These are phyloP conservation scores for Pseudocercospora fuligena DNA, from an alignment of 2,329 filamentous ascomycete genomes.

Conservation along the genomic window DNA sequence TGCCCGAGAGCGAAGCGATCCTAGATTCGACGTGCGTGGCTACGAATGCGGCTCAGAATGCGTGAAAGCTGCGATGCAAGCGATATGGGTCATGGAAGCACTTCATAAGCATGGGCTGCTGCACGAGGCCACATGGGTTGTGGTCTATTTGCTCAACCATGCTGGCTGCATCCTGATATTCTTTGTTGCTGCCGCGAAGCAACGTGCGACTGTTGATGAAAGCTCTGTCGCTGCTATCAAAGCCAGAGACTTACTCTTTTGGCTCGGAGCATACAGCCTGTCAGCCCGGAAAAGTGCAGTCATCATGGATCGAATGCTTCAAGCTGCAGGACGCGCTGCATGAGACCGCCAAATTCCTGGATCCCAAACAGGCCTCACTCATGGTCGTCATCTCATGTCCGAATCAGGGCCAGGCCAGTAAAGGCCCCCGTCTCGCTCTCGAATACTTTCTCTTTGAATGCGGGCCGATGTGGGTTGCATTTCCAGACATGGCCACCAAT, in stretches of 20 bases:
- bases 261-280: neutral
- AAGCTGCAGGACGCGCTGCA: neutral
- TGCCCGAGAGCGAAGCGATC: slow-evolving; percentile 14
- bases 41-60: slow-evolving; percentile 31
- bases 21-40: slow-evolving; percentile 25
- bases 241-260: slow-evolving; percentile 10
- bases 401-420: slow-evolving; percentile 12
- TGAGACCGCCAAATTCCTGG: neutral
- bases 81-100: slow-evolving; percentile 29
- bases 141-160: slow-evolving; percentile 22
- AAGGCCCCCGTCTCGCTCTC: slow-evolving; percentile 14
- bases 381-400: neutral
- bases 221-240: slow-evolving; percentile 1
- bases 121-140: slow-evolving; percentile 30
- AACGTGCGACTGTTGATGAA: slow-evolving; percentile 26
- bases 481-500: slow-evolving; percentile 21
- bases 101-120: slow-evolving; percentile 26
- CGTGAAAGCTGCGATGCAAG: slow-evolving; percentile 31
- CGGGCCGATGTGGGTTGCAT: slow-evolving; percentile 16
- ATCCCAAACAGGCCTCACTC: no score
- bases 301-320: neutral
- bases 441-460: slow-evolving; percentile 21
- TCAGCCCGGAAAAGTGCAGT: neutral
- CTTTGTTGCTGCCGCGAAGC: slow-evolving; percentile 27
- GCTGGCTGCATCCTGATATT: slow-evolving; percentile 27